These are phyloP conservation scores for Climacium dendroides DNA, from an alignment of 225 moss, liverwort and hornwort genomes.

Conservation along the genomic window DNA sequence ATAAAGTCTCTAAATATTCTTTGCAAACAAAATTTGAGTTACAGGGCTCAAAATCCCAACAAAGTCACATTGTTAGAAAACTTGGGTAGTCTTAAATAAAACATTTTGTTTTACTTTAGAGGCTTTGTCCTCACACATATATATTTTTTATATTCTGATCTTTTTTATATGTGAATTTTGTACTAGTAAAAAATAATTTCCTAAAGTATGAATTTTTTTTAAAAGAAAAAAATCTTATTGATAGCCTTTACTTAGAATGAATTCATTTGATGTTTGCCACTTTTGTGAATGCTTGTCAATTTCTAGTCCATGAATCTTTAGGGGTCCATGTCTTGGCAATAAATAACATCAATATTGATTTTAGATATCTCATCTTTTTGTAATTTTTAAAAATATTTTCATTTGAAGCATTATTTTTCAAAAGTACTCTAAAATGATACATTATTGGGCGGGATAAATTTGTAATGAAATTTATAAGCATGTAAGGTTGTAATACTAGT, in stretches of 20 bases:
- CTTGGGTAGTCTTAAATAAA: fast-evolving
- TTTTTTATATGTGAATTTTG: too few species aligned
- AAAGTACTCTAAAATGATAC: background rate
- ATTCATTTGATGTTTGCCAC: background rate
- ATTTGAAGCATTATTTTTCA: background rate
- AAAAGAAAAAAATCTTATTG: too few species aligned
- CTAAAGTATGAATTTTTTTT: too few species aligned
- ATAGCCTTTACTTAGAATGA: too few species aligned
- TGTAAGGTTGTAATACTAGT: background rate
- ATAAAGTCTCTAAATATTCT: background rate
- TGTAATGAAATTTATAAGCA: background rate
- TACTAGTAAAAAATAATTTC: background rate
- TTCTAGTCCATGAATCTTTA: background rate
- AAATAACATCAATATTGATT: background rate
- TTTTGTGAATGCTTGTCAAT: background rate
- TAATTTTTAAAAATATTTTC: background rate
- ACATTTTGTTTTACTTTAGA: background rate
- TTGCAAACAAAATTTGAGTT: background rate
- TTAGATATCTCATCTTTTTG: too few species aligned
- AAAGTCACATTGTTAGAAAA: background rate
- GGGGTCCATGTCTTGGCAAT: too few species aligned
- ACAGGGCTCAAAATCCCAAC: background rate
- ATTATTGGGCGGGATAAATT: too few species aligned
- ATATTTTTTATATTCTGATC: fast-evolving
- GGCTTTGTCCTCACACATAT: background rate